These are phyloP conservation scores for Crassisporium funariophilum DNA, from an alignment of 768 basidiomycete species.

Conservation along the genomic window DNA sequence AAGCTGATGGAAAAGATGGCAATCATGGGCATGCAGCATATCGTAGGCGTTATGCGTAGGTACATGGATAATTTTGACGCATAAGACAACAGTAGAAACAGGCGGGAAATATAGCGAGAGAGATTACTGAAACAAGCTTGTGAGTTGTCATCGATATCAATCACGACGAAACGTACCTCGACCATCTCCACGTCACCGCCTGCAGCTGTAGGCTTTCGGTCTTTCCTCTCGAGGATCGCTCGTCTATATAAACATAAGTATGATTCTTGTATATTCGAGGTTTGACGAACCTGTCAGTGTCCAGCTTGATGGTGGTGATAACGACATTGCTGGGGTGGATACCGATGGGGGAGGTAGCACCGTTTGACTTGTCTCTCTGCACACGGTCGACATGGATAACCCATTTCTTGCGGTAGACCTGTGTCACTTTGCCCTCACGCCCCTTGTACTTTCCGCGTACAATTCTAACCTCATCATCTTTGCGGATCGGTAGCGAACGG, in stretches of 20 bases:
- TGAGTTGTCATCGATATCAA: conserved; percentile 2
- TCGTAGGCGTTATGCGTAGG: conserved; percentile 58
- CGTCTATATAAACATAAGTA: conserved; percentile 46
- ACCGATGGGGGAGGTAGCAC: conserved; percentile 90
- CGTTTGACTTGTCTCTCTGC: conserved; percentile 96
- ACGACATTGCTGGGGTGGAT: conserved; percentile 97
- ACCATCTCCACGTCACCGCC: conserved; percentile 77
- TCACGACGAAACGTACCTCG: conserved; percentile 57
- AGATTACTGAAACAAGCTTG: conserved; percentile 40
- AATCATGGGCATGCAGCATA: conserved; percentile 51
- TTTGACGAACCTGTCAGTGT: conserved; percentile 77
- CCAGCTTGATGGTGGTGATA: conserved; percentile 88
- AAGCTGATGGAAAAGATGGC: no score
- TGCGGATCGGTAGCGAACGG: conserved; percentile 92
- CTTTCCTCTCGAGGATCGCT: conserved; percentile 86
- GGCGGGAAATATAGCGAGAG: conserved; percentile 4
- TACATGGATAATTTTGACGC: conserved; percentile 63
- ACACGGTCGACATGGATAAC: conserved; percentile 99
- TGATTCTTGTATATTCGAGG: no score
- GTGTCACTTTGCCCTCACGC: conserved; percentile 96
- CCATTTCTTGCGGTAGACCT: conserved; percentile 99
- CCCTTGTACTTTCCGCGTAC: conserved; percentile 99
- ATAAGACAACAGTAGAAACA: conserved; percentile 21
- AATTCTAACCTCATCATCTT: conserved; percentile 97
- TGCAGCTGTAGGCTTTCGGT: conserved; percentile 57